Evolutionary conservation across 768 basidiomycete genomes (phyloP), one percentile per base, ranked within the genome.

Genomic region (Suillus discolor): DNA sequence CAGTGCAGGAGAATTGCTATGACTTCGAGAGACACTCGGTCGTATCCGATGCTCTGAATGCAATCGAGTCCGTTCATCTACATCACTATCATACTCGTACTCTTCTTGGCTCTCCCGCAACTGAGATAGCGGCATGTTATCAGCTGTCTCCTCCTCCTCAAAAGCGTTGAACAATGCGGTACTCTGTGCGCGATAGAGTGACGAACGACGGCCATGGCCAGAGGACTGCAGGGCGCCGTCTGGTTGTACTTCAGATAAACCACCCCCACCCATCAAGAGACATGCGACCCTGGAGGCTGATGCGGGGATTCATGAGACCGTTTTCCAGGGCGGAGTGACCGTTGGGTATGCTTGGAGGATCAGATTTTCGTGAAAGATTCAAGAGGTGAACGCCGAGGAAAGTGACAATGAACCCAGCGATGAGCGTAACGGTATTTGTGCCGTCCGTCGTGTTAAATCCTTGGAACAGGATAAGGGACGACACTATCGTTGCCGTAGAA

Each of bases 351-450:
- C 81, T 78, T 7, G 82, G 75, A 4, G 79, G 78, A 31, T 87
- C 83, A 0, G 87, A 79, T 61, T 80, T 79, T 28, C 92, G 89
- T 4, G 93, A 93, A 67, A 93, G 74, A 77, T 94, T 93, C 71
- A 97, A 87, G 47, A 97, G 85, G 78, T 97, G 93, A n/a, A 99
- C 97, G 42, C 97, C 97, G 67, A 97, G 85, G 82, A 97, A 99
- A 61, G 94, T 99, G 71, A 94, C 88, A 70, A 91, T 80, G 78
- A 99, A 97, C 53, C 97, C 97, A 60, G 88, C 86, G 64, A 99
- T 81, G 38, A 99, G 88, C 2, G 95, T 96, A 38, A 96, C 71
- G 39, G 93, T 94, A 75, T 94, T 93, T 28, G 86, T 85, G 15
- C 86, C 89, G 66, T 87, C 89, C 34, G 89, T 87, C 6, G 94